Conservation (phyloP, 768 basidiomycete species). For the Macrolepiota albuminosa region DNA sequence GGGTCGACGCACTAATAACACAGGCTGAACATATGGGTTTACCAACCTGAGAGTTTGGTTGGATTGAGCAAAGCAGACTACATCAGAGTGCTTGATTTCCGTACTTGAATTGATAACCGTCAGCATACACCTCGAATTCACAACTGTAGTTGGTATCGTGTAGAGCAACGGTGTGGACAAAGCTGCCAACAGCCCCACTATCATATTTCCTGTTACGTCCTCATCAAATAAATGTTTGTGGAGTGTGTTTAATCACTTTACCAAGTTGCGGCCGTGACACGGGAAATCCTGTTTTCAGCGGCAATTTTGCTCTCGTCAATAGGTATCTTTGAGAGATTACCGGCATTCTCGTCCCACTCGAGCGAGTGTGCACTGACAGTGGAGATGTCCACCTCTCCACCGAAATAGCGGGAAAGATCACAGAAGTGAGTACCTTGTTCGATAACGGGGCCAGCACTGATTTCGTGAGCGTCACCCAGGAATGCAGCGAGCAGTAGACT, state of each 20-base stretch:
- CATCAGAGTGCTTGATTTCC: constrained; percentile 14
- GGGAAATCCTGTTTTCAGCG: constrained; percentile 88
- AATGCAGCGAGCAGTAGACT: constrained; percentile 1
- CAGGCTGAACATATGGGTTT: constrained; percentile 91
- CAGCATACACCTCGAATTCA: constrained; percentile 90
- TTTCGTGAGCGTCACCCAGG: constrained; percentile 1
- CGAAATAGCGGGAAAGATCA: constrained; percentile 95
- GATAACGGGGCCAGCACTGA: constrained; percentile 74
- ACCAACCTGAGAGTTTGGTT: constrained; percentile 48
- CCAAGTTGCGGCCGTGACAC: constrained; percentile 92
- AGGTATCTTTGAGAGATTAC: constrained; percentile 71
- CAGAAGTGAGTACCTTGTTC: constrained; percentile 98
- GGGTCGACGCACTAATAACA: constrained; percentile 80
- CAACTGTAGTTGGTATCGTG: constrained; percentile 94
- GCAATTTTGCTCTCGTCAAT: constrained; percentile 84
- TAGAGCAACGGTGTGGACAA: constrained; percentile 86
- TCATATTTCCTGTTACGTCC: constrained; percentile 79
- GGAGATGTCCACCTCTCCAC: constrained; percentile 87
- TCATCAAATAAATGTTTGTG: not conserved
- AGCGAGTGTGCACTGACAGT: constrained; percentile 82
- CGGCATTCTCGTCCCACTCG: constrained; percentile 90
- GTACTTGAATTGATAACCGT: constrained; percentile 85
- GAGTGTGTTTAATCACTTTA: constrained; percentile 22
- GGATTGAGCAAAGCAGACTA: constrained; percentile 2
- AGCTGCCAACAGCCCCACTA: constrained; percentile 88